These are phyloP conservation scores for Dacryopinax spathularia DNA, from an alignment of 768 basidiomycete genomes.

Conservation along the genomic window DNA sequence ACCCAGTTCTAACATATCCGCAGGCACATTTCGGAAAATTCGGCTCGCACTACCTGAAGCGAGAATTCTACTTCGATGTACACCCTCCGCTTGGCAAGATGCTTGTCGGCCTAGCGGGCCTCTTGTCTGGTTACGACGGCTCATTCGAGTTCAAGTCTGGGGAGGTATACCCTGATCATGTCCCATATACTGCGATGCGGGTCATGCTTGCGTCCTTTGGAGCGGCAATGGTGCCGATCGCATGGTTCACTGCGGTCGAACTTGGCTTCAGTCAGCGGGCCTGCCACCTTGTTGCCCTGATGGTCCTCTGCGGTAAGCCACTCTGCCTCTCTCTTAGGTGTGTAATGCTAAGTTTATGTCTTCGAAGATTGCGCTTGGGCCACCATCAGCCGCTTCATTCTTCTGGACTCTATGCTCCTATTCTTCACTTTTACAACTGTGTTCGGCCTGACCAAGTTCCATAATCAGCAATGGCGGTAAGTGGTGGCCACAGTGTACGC, in stretches of 20 bases:
- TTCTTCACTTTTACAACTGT: constrained; percentile 98
- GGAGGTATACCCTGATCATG: constrained; percentile 59
- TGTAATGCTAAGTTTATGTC: not conserved
- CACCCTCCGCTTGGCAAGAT: constrained; percentile 98
- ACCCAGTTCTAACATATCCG: not conserved
- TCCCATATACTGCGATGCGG: constrained; percentile 90
- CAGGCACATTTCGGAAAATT: constrained; percentile 97
- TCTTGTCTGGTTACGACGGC: constrained; percentile 84
- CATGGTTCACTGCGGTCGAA: constrained; percentile 93
- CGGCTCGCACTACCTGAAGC: constrained; percentile 93
- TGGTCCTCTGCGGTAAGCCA: constrained; percentile 75
- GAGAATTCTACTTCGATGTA: constrained; percentile 98
- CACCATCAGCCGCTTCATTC: constrained; percentile 90
- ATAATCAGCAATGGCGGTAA: constrained; percentile 89
- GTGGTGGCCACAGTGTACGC: constrained; percentile 20
- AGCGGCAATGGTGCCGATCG: constrained; percentile 86
- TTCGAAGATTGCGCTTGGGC: constrained; percentile 83
- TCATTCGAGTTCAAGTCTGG: constrained; percentile 91
- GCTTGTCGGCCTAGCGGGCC: constrained; percentile 87
- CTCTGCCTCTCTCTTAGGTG: not conserved
- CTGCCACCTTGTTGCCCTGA: constrained; percentile 81
- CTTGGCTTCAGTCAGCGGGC: constrained; percentile 82
- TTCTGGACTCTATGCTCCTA: constrained; percentile 95
- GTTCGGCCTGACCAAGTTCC: constrained; percentile 89
- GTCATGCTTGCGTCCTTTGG: constrained; percentile 91